Evolutionary conservation across 2,329 filamentous ascomycete species (phyloP).

Genomic region (Alternaria tenuissima): DNA sequence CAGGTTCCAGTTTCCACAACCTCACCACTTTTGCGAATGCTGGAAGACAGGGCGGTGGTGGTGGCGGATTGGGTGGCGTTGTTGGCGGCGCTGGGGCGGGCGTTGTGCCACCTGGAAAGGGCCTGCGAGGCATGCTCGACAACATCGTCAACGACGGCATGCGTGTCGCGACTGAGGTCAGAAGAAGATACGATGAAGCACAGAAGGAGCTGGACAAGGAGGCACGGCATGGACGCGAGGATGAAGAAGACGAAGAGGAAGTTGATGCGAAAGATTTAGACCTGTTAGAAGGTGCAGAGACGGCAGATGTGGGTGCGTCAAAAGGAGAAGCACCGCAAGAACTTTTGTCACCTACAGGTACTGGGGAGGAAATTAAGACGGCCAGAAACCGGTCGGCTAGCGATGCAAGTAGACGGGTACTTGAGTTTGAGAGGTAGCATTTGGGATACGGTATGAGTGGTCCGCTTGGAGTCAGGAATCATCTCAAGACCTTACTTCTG

Average conservation of each 20-base stretch:
- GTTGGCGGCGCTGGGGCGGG: constrained; percentile 58
- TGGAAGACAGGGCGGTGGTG: constrained; percentile 55
- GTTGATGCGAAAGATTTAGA: constrained; percentile 54
- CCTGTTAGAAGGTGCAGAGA: constrained; percentile 60
- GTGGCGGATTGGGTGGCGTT: constrained; percentile 53
- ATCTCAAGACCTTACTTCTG: constrained; percentile 4
- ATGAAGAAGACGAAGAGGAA: constrained; percentile 72
- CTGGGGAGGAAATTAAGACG: constrained; percentile 37
- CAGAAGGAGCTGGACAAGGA: constrained; percentile 90
- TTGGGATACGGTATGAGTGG: not conserved
- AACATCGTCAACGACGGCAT: constrained; percentile 98
- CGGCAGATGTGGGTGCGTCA: constrained; percentile 52
- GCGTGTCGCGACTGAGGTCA: constrained; percentile 91
- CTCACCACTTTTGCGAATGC: constrained; percentile 87
- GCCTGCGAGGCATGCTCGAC: constrained; percentile 90
- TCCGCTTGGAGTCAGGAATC: constrained; percentile 8
- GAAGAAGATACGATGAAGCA: constrained; percentile 92
- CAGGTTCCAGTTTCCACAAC: constrained; percentile 67
- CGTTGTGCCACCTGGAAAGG: constrained; percentile 71
- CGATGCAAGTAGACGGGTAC: constrained; percentile 46
- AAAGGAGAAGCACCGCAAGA: constrained; percentile 30
- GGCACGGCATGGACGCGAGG: constrained; percentile 62
- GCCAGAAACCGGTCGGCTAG: constrained; percentile 42
- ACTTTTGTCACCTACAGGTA: constrained; percentile 27
- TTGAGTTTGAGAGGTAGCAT: constrained; percentile 50